Percentiles rank a stretch among this genome's conserved stretches.
These are phyloP conservation scores for Cryptococcus jaspeensis DNA, from an alignment of 1,284 basidiomycete genomes.

Conservation along the genomic window DNA sequence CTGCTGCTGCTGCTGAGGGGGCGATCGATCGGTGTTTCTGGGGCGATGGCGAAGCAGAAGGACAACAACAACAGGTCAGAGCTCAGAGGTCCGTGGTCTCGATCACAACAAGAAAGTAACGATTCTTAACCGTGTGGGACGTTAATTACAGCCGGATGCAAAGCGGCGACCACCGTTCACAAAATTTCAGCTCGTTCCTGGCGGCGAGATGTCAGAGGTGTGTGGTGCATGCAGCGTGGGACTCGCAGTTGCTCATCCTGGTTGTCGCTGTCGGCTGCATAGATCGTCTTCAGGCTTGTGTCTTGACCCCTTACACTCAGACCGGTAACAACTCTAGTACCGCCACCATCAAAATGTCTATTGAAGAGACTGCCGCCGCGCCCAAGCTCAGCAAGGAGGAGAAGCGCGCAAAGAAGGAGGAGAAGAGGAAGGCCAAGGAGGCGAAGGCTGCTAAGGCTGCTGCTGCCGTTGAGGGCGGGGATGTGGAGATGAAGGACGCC, in stretches of 20 bases:
- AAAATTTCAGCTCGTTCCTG: too few species aligned
- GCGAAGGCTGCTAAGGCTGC: slow-evolving; percentile 5
- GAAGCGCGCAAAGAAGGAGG: slow-evolving; percentile 40
- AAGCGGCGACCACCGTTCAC: too few species aligned
- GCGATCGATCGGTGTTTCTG: too few species aligned
- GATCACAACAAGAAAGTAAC: too few species aligned
- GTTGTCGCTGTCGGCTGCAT: not conserved
- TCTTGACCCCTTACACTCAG: not conserved
- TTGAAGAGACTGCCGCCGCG: slow-evolving; percentile 22
- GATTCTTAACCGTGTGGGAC: too few species aligned
- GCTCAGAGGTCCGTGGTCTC: too few species aligned
- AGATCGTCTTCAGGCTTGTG: not conserved
- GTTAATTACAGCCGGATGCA: too few species aligned
- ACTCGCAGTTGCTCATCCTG: not conserved
- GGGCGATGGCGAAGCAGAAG: too few species aligned
- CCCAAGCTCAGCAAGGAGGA: slow-evolving; percentile 41
- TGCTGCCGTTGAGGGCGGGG: not conserved
- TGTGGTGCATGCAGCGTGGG: too few species aligned
- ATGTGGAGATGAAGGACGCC: slow-evolving; percentile 2
- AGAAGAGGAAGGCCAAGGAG: slow-evolving; percentile 45
- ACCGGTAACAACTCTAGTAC: not conserved
- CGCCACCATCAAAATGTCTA: slow-evolving; percentile 34
- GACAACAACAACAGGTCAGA: too few species aligned
- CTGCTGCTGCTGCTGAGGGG: too few species aligned
- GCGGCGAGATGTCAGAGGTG: too few species aligned